Conservation (phyloP, 257 asterid species). For the Rhazya stricta region DNA sequence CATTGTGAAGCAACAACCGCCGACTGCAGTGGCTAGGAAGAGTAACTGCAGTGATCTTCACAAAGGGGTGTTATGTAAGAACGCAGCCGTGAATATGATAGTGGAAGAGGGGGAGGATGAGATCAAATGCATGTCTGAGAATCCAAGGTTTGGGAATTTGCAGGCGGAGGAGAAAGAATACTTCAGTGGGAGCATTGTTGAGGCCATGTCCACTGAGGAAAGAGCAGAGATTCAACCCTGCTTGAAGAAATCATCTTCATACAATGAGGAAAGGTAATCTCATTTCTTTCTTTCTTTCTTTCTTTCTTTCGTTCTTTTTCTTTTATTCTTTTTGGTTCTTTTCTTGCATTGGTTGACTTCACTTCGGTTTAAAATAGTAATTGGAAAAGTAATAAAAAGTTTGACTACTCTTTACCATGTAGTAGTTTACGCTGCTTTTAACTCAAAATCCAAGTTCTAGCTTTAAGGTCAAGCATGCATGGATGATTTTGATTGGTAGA, state of each 20-base stretch:
- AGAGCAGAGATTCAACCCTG: conserved; percentile 27
- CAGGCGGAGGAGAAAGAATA: conserved; percentile 70
- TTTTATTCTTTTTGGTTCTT: no score
- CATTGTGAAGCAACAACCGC: conserved; percentile 17
- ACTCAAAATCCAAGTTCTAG: background rate
- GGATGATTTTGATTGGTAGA: no score
- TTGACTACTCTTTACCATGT: no score
- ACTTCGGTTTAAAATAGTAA: no score
- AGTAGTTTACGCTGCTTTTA: background rate
- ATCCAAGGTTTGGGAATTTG: conserved; percentile 74
- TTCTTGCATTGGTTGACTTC: background rate
- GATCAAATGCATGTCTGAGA: conserved; percentile 72
- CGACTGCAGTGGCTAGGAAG: conserved; percentile 32
- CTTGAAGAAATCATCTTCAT: conserved; percentile 74
- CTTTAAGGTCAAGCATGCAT: background rate
- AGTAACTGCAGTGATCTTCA: conserved; percentile 46
- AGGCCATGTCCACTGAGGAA: conserved; percentile 39
- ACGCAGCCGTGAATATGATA: conserved; percentile 14
- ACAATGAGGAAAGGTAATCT: conserved; percentile 73
- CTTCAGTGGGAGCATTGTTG: conserved; percentile 90
- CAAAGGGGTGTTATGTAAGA: conserved; percentile 48
- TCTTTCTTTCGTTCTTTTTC: no score
- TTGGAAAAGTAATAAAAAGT: no score
- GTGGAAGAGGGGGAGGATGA: conserved; percentile 43
- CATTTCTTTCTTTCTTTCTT: background rate